A percentile compares a stretch with the other conserved stretches of the same genome.
phyloP scores from a whole-genome alignment of 805 yeast species.

The Kodamaea fukazawae region DNA sequence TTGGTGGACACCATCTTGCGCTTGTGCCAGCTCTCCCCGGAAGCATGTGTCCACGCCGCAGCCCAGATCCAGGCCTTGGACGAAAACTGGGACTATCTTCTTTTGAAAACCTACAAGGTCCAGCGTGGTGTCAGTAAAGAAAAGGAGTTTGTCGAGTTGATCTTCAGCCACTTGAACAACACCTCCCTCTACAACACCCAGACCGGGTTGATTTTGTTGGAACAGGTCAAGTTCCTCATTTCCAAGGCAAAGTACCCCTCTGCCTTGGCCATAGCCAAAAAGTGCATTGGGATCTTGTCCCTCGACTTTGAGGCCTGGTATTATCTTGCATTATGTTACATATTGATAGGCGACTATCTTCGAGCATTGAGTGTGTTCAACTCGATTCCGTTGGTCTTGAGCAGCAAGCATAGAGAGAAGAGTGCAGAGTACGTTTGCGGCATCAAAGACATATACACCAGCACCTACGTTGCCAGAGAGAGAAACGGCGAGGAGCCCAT shows the following conservation, averaged over 20 bases:
- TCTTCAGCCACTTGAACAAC: conserved; percentile 18
- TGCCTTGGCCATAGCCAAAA: conserved; percentile 58
- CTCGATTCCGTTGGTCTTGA: conserved; percentile 59
- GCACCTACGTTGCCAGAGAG: conserved; percentile 19
- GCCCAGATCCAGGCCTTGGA: conserved; percentile 24
- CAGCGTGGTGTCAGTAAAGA: conserved; percentile 23
- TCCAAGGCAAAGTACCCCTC: conserved; percentile 49
- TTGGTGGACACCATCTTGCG: conserved; percentile 51
- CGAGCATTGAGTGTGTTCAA: conserved; percentile 68
- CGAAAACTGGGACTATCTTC: conserved; percentile 22
- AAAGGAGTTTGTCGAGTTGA: conserved; percentile 20
- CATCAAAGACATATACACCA: conserved; percentile 24
- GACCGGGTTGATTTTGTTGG: conserved; percentile 54
- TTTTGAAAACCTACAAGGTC: conserved; percentile 22
- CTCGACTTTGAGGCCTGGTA: conserved; percentile 76
- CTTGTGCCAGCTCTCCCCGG: conserved; percentile 38
- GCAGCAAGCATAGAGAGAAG: conserved; percentile 5
- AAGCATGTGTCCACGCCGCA: conserved; percentile 31
- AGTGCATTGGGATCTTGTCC: conserved; percentile 67
- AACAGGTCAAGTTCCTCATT: conserved; percentile 64
- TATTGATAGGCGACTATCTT: conserved; percentile 51
- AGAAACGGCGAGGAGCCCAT: conserved; percentile 23
- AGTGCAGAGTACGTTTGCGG: conserved; percentile 22
- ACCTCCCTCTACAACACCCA: conserved; percentile 34
- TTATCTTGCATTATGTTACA: conserved; percentile 56